phyloP scores from a whole-genome alignment of 768 basidiomycete genomes.

The Macrocybe gigantea region DNA sequence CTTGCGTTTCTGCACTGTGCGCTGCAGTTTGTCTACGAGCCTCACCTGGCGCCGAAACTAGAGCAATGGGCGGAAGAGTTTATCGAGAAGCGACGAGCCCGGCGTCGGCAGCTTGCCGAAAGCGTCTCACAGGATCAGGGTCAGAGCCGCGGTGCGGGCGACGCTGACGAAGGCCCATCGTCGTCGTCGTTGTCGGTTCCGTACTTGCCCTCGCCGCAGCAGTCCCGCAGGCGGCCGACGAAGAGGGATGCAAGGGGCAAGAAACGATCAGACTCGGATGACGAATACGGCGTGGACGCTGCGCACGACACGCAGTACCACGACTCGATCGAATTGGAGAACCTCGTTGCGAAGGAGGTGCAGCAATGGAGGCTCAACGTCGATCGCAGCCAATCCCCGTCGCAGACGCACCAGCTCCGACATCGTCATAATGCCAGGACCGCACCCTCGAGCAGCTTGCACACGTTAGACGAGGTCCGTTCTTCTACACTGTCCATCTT shows the following conservation, averaged over 20 bases:
- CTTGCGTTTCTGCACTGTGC: neutral
- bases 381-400: constrained; percentile 14
- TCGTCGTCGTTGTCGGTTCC: neutral
- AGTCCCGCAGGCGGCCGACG: no score
- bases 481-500: constrained; percentile 2
- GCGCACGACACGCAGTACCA: constrained; percentile 8
- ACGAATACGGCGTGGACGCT: constrained; percentile 13
- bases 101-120: constrained; percentile 2
- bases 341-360: constrained; percentile 44
- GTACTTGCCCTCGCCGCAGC: no score
- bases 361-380: constrained; percentile 47
- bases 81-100: constrained; percentile 24
- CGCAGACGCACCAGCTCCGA: constrained; percentile 19
- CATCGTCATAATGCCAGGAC: constrained; percentile 21
- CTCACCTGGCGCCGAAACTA: constrained; percentile 57
- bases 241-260: neutral
- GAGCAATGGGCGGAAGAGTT: constrained; percentile 42
- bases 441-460: constrained; percentile 10
- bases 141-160: constrained; percentile 7
- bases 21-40: constrained; percentile 60
- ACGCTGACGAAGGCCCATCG: constrained; percentile 19
- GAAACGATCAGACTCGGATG: constrained; percentile 17
- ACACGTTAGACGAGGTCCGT: constrained; percentile 44
- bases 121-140: no score
- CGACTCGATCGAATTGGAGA: constrained; percentile 41